A percentile compares a stretch with the other conserved stretches of the same genome.
These are phyloP conservation scores for Apiotrichum laibachii DNA, from an alignment of 1,284 basidiomycete genomes.

Conservation along the genomic window DNA sequence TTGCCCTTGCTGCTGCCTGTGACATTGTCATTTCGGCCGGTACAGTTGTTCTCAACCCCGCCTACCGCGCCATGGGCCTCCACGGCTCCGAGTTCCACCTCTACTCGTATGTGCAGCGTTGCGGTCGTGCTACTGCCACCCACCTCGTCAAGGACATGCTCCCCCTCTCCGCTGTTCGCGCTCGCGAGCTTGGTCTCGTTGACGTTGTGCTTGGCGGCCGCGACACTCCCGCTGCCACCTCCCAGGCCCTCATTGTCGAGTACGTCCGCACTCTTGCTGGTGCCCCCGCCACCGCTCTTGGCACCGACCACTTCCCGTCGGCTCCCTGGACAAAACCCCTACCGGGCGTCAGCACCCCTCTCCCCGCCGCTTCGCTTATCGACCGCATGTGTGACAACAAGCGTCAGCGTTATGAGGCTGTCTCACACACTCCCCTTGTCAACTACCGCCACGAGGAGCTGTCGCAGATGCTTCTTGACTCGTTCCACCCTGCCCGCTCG, in stretches of 20 bases:
- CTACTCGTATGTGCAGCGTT: slow-evolving; percentile 50
- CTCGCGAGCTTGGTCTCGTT: slow-evolving; percentile 39
- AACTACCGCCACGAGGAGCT: slow-evolving; percentile 52
- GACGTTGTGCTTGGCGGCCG: slow-evolving; percentile 38
- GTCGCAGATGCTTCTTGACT: slow-evolving; percentile 54
- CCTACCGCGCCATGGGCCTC: slow-evolving; percentile 53
- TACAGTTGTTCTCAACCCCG: slow-evolving; percentile 53
- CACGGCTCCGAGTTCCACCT: slow-evolving; percentile 54
- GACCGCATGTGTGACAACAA: slow-evolving; percentile 40
- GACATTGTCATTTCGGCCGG: slow-evolving; percentile 51
- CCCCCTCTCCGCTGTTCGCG: slow-evolving; percentile 46
- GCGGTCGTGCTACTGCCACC: slow-evolving; percentile 42
- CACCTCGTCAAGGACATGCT: slow-evolving; percentile 50
- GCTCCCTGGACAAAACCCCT: slow-evolving; percentile 26
- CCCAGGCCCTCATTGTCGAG: slow-evolving; percentile 26
- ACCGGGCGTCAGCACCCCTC: not conserved
- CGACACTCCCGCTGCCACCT: slow-evolving; percentile 18
- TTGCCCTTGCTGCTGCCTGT: slow-evolving; percentile 53
- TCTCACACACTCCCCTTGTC: slow-evolving; percentile 32
- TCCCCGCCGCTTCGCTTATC: slow-evolving; percentile 18
- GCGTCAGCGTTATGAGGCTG: slow-evolving; percentile 32
- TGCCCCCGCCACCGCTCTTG: slow-evolving; percentile 11
- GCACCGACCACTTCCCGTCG: slow-evolving; percentile 16
- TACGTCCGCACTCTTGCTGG: slow-evolving; percentile 25
- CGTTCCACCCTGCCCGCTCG: slow-evolving; percentile 51